These are phyloP conservation scores for Trametes maxima DNA, from an alignment of 768 basidiomycete genomes.

Conservation along the genomic window DNA sequence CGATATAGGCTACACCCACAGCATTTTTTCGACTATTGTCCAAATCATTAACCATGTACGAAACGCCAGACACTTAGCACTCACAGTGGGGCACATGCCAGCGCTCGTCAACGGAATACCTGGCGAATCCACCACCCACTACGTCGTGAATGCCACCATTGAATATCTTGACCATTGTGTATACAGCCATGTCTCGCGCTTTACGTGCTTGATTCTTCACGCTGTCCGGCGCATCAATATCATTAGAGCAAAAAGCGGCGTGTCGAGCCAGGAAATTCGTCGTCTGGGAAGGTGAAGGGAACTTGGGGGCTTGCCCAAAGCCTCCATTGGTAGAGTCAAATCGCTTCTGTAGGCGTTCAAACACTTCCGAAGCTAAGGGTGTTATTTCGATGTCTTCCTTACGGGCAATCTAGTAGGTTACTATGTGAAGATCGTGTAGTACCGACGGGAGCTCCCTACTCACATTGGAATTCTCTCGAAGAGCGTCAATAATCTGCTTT, in stretches of 20 bases:
- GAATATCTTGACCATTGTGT: constrained; percentile 29
- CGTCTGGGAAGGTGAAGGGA: constrained; percentile 35
- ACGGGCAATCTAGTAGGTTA: constrained; percentile 7
- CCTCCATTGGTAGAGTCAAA: constrained; percentile 40
- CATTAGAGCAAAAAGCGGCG: constrained; percentile 19
- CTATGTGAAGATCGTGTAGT: not conserved
- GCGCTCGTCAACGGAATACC: constrained; percentile 44
- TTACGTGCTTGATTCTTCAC: constrained; percentile 17
- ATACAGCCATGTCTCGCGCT: constrained; percentile 28
- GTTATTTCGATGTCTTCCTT: constrained; percentile 1
- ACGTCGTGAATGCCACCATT: constrained; percentile 43
- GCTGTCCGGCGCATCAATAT: not conserved
- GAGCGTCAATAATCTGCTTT: constrained; percentile 27
- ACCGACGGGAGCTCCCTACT: not conserved
- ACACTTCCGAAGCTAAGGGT: constrained; percentile 19
- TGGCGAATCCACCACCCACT: constrained; percentile 42
- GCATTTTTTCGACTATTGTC: constrained; percentile 39
- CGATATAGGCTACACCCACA: constrained; percentile 4
- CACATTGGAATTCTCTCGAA: constrained; percentile 18
- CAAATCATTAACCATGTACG: not conserved
- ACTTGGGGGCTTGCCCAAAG: constrained; percentile 43
- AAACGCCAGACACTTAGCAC: not conserved
- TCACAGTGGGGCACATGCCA: constrained; percentile 46
- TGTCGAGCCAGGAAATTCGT: constrained; percentile 28
- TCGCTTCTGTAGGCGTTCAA: constrained; percentile 17